Base-by-base conservation (phyloP, 1,139 yeast genomes). In the Meyerozyma sp. region DNA sequence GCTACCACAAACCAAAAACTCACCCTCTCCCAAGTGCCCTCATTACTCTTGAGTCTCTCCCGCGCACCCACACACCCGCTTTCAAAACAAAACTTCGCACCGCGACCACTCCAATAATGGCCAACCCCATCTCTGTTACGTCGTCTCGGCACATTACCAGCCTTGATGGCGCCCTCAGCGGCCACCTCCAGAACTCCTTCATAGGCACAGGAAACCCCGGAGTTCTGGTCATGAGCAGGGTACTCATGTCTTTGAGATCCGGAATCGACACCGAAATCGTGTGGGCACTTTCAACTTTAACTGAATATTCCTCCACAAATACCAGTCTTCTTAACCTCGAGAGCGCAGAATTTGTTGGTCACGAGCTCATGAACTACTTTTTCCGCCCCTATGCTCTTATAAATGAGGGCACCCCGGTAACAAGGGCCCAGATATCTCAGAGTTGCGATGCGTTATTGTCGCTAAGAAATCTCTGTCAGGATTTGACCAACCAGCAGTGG, bases 401-500 rank as follows among this genome's bases (percentile, higher is more conserved):
- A 4, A 49, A 51, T 9, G 63, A 63, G 9, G 62, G 61, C 18
- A 47, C 45, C 8, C 42, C 51, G 6, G 49, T 63, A 21, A 52
- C 54, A 21, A 70, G 74, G 41, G 75, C 73, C 39, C 58, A 67
- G 34, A 52, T 74, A 40, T 61, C 64, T 35, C 58, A 60, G 49
- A 72, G 82, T 43, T 68, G 83, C 42, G 90, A 85, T 56, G 74
- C 87, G 2, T 72, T 85, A 42, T 70, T 93, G 45, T 76, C 88
- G 20, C 68, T 93, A 45, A 74, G 98, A 55, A 93, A 93, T 61
- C 68, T 88, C 44, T 77, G 86, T 2, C 94, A 93, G 58, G 96
- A 89, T 57, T 77, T 87, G 13, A 83, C 77, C 37, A 87, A 89
- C 55, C 95, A 95, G 36, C 91, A 86, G 59, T 75, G 83, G 63